phyloP scores from a whole-genome alignment of 768 basidiomycete genomes.

The Amanita rubescens region DNA sequence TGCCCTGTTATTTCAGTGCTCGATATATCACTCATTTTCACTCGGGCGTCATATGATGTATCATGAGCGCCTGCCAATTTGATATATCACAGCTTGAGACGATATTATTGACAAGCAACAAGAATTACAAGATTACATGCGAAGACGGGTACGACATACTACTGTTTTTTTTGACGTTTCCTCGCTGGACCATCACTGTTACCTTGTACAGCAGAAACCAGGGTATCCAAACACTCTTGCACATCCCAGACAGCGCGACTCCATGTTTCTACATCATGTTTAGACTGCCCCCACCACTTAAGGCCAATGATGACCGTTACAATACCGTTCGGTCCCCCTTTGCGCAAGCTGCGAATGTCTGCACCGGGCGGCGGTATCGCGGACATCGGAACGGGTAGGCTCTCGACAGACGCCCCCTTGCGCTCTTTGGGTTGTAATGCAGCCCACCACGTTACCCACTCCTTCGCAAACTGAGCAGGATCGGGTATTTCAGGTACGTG shows the following conservation, averaged over 20 bases:
- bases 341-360: slow-evolving; percentile 1
- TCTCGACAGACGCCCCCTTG: not conserved
- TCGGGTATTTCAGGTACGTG: not conserved
- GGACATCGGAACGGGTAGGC: not conserved
- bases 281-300: slow-evolving; percentile 5
- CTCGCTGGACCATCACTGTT: too few relatives aligned
- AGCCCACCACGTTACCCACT: slow-evolving; percentile 11
- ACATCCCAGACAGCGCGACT: not conserved
- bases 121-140: too few relatives aligned
- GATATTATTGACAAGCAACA: too few relatives aligned
- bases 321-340: slow-evolving; percentile 2
- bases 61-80: too few relatives aligned
- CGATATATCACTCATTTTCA: too few relatives aligned
- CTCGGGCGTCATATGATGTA: too few relatives aligned
- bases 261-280: not conserved
- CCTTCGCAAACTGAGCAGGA: not conserved
- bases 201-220: not conserved
- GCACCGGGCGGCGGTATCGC: not conserved
- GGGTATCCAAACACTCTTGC: not conserved
- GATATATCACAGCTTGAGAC: too few relatives aligned
- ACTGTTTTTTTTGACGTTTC: too few relatives aligned
- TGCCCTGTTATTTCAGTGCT: too few relatives aligned
- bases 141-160: too few relatives aligned
- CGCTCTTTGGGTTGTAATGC: slow-evolving; percentile 10
- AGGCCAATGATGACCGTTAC: not conserved